A percentile compares a stretch with the other conserved stretches of the same genome.
Conservation (phyloP, 2,329 filamentous ascomycete genomes). For the Ophiostoma ulmi region DNA sequence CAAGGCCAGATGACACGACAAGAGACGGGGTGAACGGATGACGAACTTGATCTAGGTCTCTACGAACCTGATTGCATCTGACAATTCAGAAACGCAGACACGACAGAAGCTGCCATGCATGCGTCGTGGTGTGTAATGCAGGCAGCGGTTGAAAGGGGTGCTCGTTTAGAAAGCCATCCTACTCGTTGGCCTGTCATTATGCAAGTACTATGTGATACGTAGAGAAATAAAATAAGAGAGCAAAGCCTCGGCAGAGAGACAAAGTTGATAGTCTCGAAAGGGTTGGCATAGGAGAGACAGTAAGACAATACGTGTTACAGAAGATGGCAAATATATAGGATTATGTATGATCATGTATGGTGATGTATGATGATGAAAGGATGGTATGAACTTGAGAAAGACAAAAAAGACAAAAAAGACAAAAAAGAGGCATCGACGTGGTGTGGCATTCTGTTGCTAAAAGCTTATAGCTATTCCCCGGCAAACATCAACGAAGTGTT, state of each 20-base stretch:
- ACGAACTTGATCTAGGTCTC: not conserved
- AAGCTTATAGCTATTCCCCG: not conserved
- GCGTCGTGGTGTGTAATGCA: not conserved
- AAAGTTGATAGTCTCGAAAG: not conserved
- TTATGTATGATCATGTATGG: not conserved
- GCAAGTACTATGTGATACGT: not conserved
- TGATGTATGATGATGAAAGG: not conserved
- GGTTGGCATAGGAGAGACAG: not conserved
- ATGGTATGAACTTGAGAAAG: not conserved
- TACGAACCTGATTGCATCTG: not conserved
- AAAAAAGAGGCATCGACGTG: not conserved
- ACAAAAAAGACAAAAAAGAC: not conserved
- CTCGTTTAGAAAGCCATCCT: not conserved
- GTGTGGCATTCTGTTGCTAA: not conserved
- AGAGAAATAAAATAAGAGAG: not conserved
- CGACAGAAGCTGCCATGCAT: not conserved
- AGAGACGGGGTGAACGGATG: not conserved
- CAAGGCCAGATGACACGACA: not conserved
- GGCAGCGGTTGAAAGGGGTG: too few relatives aligned
- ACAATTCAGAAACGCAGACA: not conserved
- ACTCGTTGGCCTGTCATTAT: not conserved
- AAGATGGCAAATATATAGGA: too few relatives aligned
- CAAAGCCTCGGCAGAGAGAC: not conserved
- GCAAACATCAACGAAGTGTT: not conserved
- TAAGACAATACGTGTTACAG: not conserved